Base-by-base conservation (phyloP, 1,284 basidiomycete species). In the Agroathelia rolfsii region DNA sequence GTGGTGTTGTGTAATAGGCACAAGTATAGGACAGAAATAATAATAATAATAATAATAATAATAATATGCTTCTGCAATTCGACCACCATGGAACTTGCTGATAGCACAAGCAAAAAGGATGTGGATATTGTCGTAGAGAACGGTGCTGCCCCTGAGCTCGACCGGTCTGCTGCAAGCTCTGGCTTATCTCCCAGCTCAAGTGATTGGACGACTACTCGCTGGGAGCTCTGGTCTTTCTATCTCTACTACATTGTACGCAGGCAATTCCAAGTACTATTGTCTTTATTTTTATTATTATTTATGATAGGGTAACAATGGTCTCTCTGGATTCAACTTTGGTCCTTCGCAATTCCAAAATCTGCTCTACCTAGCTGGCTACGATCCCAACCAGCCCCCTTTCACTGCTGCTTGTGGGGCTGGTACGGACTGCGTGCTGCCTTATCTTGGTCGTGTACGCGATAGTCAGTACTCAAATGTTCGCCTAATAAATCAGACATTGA, bases 261-360 rank as follows among this genome's bases (percentile, higher is more conserved):
- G 18, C 13, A 14, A 22, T 28, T 2, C 21, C 21, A 18, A 20
- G 23, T 16, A 29, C 7, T 10, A 15, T 14, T 15, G 6, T 3
- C 5, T 28, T 26, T 10, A 27, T n/a, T n/a, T 32, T 22, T n/a
- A 16, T 18, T 11, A 32, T 37, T 24, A 23, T 17, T 11, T 13
- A 17, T 15, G 14, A 6, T 19, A 68, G 58, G 81, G 80, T 23
- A 83, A 83, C 44, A 79, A 71, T 29, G 81, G 81, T 2, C 57
- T 81, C 14, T 68, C 74, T 2, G 76, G 75, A 4, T 83, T 83
- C 63, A 82, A 82, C 46, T 81, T 76, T 54, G 79, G 77, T 5
- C 79, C 77, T 2, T 77, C 74, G 7, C 77, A 82, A 45, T 81
- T 81, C 50, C 80, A 84, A 51, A 84, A 84, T 49, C 53, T 83